Evolutionary conservation across 257 asterid genomes (phyloP).

Genomic region (Forsythia viridissima): DNA sequence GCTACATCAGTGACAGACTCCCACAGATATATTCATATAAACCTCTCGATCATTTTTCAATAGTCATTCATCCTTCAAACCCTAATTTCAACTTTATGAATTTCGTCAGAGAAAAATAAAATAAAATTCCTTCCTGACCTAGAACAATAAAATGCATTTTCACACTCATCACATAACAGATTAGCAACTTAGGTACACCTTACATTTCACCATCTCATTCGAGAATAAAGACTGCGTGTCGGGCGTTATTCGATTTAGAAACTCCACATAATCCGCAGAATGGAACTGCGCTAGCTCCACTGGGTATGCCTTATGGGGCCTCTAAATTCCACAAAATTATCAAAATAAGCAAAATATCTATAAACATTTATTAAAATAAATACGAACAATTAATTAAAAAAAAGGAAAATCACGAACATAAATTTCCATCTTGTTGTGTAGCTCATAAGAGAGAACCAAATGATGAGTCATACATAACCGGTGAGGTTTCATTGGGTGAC

Average conservation of each 20-base stretch:
- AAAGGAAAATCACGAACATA: constrained; percentile 58
- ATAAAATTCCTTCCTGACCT: neutral
- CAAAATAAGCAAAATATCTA: neutral
- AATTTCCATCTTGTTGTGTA: constrained; percentile 95
- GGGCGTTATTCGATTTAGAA: constrained; percentile 85
- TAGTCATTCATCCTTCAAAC: constrained; percentile 4
- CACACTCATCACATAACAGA: neutral
- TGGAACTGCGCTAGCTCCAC: constrained; percentile 99
- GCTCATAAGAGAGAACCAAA: constrained; percentile 87
- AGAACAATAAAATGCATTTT: neutral
- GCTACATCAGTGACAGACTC: neutral
- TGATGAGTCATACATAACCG: constrained; percentile 98
- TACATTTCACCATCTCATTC: constrained; percentile 73
- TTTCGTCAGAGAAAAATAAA: neutral
- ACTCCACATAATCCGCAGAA: constrained; percentile 94
- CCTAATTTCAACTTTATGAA: constrained; percentile 5
- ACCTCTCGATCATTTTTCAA: neutral
- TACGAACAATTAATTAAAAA: neutral
- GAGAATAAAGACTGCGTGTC: constrained; percentile 59
- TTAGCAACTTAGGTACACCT: constrained; percentile 16
- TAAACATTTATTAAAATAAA: neutral
- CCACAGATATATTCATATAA: neutral
- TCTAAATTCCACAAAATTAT: constrained; percentile 44
- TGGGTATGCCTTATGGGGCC: constrained; percentile 98
- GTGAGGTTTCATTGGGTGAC: constrained; percentile 99